Evolutionary conservation across 1,284 basidiomycete species (phyloP), one percentile per base, ranked within the genome.

Genomic region (Inonotus hispidus): DNA sequence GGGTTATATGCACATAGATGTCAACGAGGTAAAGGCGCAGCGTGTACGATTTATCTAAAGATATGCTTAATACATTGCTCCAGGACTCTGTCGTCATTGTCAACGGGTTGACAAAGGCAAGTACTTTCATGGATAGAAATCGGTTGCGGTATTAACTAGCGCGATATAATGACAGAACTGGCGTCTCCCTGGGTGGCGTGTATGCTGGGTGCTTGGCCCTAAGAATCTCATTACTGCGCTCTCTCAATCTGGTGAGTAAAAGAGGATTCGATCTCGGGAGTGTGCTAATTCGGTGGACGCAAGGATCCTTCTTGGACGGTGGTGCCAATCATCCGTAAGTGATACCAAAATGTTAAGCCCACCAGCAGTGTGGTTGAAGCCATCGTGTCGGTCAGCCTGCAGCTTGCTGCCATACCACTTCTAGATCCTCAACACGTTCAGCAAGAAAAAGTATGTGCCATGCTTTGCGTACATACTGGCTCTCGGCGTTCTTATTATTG

Each of bases 161-260:
- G 3, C n/a, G 27, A 32, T 63, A 66, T 11, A 64, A 60, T 49
- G 65, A 1, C n/a, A 91, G 88, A 91, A 91, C 73, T 92, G 88
- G 88, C 88, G 92, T 69, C 85, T 94, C 53, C 92, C 94, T 10
- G 94, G 94, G 23, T 96, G 93, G 93, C 84, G 95, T 68, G 80
- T 95, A 38, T 95, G 93, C 77, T 98, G 95, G 95, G 93, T 97
- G 16, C 73, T 97, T n/a, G 95, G 92, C 0, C 94, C 93, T n/a
- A 93, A 89, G 75, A 88, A 90, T 70, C 73, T 96, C 53, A 81
- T 96, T 67, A 87, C 87, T 7, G 93, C 93, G 0, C 82, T 96
- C 50, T 90, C 90, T 19, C 93, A 95, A 69, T 90, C 89, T 27
- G 92, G 87, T 79, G 64, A 62, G 69, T 67, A 27, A 1, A 35